Evolutionary conservation across 805 yeast species (phyloP).

Genomic region (Kuraishia hungarica): DNA sequence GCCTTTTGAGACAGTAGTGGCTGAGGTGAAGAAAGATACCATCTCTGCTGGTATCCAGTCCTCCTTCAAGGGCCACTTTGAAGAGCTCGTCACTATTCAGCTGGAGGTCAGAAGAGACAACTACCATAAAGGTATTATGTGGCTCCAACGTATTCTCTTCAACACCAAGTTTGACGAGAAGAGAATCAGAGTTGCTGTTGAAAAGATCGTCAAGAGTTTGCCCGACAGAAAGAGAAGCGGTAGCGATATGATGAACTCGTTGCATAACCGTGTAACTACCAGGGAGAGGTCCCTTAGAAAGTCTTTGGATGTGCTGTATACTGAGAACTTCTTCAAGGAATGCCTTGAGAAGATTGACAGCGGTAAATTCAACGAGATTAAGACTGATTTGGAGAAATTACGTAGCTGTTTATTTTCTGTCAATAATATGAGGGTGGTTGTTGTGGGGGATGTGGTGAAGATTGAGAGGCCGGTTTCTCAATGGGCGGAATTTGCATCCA

Average conservation of each 20-base stretch:
- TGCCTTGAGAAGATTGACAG: constrained; percentile 40
- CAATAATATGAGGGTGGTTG: constrained; percentile 55
- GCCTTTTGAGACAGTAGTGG: constrained; percentile 71
- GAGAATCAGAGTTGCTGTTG: constrained; percentile 59
- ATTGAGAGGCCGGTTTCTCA: constrained; percentile 47
- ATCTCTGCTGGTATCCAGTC: constrained; percentile 46
- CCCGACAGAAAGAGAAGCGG: constrained; percentile 62
- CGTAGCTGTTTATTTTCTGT: constrained; percentile 43
- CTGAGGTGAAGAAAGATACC: constrained; percentile 65
- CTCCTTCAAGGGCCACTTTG: constrained; percentile 51
- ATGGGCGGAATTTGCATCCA: constrained; percentile 38
- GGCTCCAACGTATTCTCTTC: constrained; percentile 64
- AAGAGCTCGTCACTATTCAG: constrained; percentile 56
- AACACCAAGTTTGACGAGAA: constrained; percentile 63
- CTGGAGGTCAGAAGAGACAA: constrained; percentile 54
- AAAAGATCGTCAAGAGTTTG: constrained; percentile 48
- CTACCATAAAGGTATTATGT: constrained; percentile 61
- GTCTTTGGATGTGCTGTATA: constrained; percentile 55
- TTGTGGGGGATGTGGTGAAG: constrained; percentile 58
- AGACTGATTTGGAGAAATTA: constrained; percentile 40
- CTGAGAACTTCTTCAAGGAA: constrained; percentile 48
- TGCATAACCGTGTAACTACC: constrained; percentile 44
- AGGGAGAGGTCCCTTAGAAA: constrained; percentile 55
- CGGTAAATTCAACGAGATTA: constrained; percentile 42
- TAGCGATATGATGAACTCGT: constrained; percentile 53